Evolutionary conservation across 2,329 filamentous ascomycete genomes (phyloP), one percentile per base, ranked within the genome.

Genomic region (Aspergillus fructus): DNA sequence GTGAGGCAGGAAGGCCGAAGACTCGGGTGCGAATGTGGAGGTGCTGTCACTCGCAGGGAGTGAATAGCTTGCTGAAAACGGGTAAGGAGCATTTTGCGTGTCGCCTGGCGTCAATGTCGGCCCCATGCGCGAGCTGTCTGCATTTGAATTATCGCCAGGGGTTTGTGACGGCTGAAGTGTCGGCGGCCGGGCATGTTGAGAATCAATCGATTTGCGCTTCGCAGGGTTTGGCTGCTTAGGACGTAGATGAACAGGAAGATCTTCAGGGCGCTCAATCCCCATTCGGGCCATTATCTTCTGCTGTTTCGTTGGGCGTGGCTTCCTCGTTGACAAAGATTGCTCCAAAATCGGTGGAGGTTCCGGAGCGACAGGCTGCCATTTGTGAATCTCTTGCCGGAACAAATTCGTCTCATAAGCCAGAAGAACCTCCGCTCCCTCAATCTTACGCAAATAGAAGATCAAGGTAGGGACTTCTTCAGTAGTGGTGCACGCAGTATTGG

Each of bases 391-490:
- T 71, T 96, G 92, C 23, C 93, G 88, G 78, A 99, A 93, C 74
- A 96, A 96, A 71, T 99, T 99, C n/a, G 93, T 97, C 77, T 99
- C 94, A 56, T 88, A 89, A 0, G 93, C 85, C 2, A 99, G 81
- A 3, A 99, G 82, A 51, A 99, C 93, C 71, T 99, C 94, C 1
- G 94, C 93, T 3, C 94, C 94, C 76, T 99, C 94, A 53, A 99
- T 92, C 77, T 99, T 99, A 56, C 94, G 90, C 41, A 99, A 81
- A 67, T 96, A 97, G 75, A 99, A 99, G 5, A 96, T 86, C 73
- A 97, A 89, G 0, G 90, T 93, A 54, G 92, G 90, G 8, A 92
- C 88, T 71, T 97, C 93, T 42, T 93, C 91, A 11, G 89, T 86
- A 0, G 90, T 96, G 1, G 88, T 88, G 70, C 92, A 85, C 21